phyloP scores from a whole-genome alignment of 139 green algal species.

The Picochlorum sp. region DNA sequence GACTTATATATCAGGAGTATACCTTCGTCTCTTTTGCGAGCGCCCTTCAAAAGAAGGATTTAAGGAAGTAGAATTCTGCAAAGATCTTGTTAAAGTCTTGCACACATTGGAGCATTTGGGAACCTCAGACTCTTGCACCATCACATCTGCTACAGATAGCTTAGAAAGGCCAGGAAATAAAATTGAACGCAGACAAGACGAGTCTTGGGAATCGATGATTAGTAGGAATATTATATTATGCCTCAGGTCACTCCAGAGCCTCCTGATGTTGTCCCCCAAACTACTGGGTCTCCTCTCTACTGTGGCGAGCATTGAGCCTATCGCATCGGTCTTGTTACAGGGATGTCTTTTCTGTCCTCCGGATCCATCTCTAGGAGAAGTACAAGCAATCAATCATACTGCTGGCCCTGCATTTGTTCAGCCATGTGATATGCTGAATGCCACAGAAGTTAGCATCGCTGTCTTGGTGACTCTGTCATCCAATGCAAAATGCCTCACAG shows the following conservation, averaged over 20 bases:
- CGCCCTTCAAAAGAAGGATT: conserved; percentile 44
- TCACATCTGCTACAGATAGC: too few relatives aligned
- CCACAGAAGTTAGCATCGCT: conserved; percentile 27
- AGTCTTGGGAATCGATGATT: not conserved
- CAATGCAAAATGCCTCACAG: conserved; percentile 56
- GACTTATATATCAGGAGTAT: conserved; percentile 78
- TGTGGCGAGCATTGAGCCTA: conserved; percentile 49
- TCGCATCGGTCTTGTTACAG: conserved; percentile 53
- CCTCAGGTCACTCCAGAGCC: conserved; percentile 33
- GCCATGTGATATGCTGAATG: not conserved
- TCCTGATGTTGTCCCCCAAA: conserved; percentile 53
- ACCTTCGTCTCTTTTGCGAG: conserved; percentile 76
- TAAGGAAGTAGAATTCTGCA: conserved; percentile 64
- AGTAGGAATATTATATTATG: conserved; percentile 27
- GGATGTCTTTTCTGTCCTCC: too few relatives aligned
- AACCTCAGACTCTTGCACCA: too few relatives aligned
- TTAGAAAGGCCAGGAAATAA: too few relatives aligned
- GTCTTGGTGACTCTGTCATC: conserved; percentile 48
- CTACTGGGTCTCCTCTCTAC: conserved; percentile 67
- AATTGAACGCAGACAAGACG: not conserved
- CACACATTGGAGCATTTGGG: conserved; percentile 6
- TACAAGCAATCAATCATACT: too few relatives aligned
- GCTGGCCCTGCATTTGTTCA: too few relatives aligned
- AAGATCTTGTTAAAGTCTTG: conserved; percentile 49
- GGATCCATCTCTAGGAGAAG: too few relatives aligned